Evolutionary conservation across 1,284 basidiomycete species (phyloP), one percentile per base, ranked within the genome.

Genomic region (Ganoderma lucidum): DNA sequence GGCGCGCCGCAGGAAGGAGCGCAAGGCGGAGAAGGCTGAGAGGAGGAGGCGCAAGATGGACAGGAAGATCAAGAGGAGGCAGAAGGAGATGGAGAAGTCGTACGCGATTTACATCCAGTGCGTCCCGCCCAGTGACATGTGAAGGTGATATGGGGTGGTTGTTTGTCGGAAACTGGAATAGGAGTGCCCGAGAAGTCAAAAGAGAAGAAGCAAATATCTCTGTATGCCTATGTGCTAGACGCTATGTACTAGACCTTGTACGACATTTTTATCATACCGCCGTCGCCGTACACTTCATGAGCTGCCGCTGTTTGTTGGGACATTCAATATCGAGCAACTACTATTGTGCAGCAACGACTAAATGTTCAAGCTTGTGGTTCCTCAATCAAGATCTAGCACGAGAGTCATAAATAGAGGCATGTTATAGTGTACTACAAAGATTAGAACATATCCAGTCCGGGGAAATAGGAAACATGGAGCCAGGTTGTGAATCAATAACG

Each of bases 101-200:
- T 94, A 92, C 76, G 75, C 86, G 1, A 78, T 93, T 51, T 93
- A 88, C 76, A 74, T 93, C 70, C 85, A 83, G 14, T 92, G 85
- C 75, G 74, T 88, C 63, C 77, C 65, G 44, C 72, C 70, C 14
- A 58, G 23, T 23, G 65, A 56, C 3, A 44, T 63, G 15, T 67
- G 62, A 67, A 67, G 9, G 12, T 8, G 56, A 35, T 4, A 19
- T 17, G 32, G n/a, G n/a, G 23, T 39, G 19, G 19, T 61, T 15
- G 59, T 61, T 61, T 42, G 39, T 28, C 14, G n/a, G 37, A 59
- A 8, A 39, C 56, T n/a, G 17, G 32, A 60, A n/a, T 23, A 39
- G 30, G n/a, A 12, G 15, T 42, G 6, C 44, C 6, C 28, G 59
- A 6, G 23, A 15, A 61, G 59, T 42, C 8, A 23, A 44, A 44